phyloP scores from a whole-genome alignment of 495 filamentous ascomycete genomes.

The Aspergillus egyptiacus region DNA sequence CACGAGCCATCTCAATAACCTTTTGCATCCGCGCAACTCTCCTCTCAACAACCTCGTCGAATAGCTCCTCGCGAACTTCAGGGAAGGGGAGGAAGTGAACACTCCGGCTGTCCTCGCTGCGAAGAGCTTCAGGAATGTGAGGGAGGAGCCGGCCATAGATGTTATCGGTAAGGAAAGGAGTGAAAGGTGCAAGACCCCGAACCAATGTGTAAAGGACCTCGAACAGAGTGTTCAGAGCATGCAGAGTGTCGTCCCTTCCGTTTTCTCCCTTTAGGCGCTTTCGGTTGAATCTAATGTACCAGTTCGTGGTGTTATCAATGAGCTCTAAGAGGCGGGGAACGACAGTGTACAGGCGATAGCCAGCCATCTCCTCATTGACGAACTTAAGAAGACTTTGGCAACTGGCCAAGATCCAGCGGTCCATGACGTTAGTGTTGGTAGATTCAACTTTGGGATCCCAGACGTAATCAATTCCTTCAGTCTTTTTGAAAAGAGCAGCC shows the following conservation, averaged over 20 bases:
- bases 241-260: conserved; percentile 78
- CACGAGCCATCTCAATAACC: conserved; percentile 83
- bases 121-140: conserved; percentile 61
- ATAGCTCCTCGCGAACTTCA: conserved; percentile 78
- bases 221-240: conserved; percentile 94
- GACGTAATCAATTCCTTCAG: conserved; percentile 67
- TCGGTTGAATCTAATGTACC: conserved; percentile 99
- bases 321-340: conserved; percentile 80
- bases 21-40: conserved; percentile 87
- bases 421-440: conserved; percentile 88
- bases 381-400: conserved; percentile 90
- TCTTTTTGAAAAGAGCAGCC: conserved; percentile 85
- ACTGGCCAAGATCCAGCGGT: conserved; percentile 89
- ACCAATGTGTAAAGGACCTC: conserved; percentile 89
- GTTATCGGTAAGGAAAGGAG: conserved; percentile 89
- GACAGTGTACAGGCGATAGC: conserved; percentile 89
- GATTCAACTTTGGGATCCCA: conserved; percentile 71
- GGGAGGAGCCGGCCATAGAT: conserved; percentile 86
- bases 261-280: conserved; percentile 92
- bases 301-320: conserved; percentile 96
- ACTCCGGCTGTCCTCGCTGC: conserved; percentile 65
- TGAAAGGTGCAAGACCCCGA: conserved; percentile 86
- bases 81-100: conserved; percentile 94
- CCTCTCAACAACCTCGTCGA: conserved; percentile 79
- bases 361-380: conserved; percentile 92